A percentile compares a stretch with the other conserved stretches of the same genome.
Conservation (phyloP, 768 basidiomycete species). For the Hericium erinaceus region DNA sequence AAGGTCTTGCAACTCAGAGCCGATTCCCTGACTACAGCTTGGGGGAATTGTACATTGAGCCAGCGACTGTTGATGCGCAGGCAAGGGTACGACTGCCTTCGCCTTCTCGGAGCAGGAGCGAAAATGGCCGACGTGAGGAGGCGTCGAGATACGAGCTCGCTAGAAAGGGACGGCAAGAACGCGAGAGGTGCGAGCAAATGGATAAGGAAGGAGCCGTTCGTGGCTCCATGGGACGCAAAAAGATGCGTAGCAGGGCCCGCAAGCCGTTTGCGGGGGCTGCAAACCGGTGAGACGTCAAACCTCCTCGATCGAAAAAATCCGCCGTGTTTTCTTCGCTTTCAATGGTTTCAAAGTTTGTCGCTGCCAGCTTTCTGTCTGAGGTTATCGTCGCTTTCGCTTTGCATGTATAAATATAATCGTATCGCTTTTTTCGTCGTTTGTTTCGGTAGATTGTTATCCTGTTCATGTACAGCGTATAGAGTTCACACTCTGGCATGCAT, state of each 20-base stretch:
- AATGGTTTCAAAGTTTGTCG: too few species aligned
- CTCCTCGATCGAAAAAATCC: too few species aligned
- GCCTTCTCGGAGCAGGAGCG: background rate
- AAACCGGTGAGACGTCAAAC: background rate
- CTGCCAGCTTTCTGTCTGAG: too few species aligned
- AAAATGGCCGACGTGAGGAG: background rate
- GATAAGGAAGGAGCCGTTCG: background rate
- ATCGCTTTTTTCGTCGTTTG: too few species aligned
- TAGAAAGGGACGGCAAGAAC: background rate
- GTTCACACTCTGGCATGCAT: too few species aligned
- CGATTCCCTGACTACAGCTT: background rate
- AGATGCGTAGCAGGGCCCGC: background rate
- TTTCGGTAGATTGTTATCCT: too few species aligned
- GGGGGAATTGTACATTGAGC: background rate
- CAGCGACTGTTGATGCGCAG: background rate
- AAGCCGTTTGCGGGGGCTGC: background rate
- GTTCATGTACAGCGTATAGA: too few species aligned
- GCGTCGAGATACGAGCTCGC: background rate
- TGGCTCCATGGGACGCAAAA: background rate
- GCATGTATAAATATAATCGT: too few species aligned
- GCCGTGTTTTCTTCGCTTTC: too few species aligned
- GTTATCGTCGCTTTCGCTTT: too few species aligned
- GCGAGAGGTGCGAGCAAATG: background rate
- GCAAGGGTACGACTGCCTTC: background rate
- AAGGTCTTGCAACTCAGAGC: background rate